Percentiles rank a stretch among this genome's conserved stretches.
Evolutionary conservation across 2,329 filamentous ascomycete genomes (phyloP).

Genomic region (Aspergillus sp.): DNA sequence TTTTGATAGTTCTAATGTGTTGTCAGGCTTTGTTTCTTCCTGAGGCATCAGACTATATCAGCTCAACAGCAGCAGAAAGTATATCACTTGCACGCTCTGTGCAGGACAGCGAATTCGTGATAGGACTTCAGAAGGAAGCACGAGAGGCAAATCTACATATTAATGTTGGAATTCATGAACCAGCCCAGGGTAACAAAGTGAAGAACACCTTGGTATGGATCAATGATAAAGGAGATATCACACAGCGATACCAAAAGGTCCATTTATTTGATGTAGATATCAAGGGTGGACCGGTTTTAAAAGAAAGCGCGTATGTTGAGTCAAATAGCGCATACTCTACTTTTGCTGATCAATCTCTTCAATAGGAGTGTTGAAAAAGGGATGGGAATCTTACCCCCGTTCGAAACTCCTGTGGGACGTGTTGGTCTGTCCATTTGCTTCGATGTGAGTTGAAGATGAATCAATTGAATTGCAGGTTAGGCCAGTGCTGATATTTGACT

Average conservation of each 20-base stretch:
- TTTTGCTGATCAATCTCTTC: neutral
- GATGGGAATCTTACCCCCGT: slow-evolving; percentile 59
- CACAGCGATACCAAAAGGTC: slow-evolving; percentile 74
- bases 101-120: slow-evolving; percentile 65
- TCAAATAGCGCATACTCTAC: no score
- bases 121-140: slow-evolving; percentile 67
- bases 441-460: slow-evolving; percentile 49
- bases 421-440: slow-evolving; percentile 85
- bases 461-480: neutral
- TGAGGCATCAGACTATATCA: slow-evolving; percentile 88
- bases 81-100: slow-evolving; percentile 66
- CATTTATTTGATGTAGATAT: slow-evolving; percentile 78
- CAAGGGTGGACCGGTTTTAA: slow-evolving; percentile 52
- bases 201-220: slow-evolving; percentile 67
- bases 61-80: slow-evolving; percentile 61
- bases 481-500: neutral
- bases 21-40: slow-evolving; percentile 76
- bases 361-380: slow-evolving; percentile 64
- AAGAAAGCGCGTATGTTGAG: slow-evolving; percentile 51
- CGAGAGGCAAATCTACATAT: slow-evolving; percentile 61
- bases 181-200: slow-evolving; percentile 50
- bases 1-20: slow-evolving; percentile 2
- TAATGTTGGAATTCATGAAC: slow-evolving; percentile 84
- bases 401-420: slow-evolving; percentile 67
- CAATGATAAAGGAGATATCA: slow-evolving; percentile 53